Evolutionary conservation across 306 rosid species (phyloP), one percentile per base, ranked within the genome.

Genomic region (Fagus sylvatica): DNA sequence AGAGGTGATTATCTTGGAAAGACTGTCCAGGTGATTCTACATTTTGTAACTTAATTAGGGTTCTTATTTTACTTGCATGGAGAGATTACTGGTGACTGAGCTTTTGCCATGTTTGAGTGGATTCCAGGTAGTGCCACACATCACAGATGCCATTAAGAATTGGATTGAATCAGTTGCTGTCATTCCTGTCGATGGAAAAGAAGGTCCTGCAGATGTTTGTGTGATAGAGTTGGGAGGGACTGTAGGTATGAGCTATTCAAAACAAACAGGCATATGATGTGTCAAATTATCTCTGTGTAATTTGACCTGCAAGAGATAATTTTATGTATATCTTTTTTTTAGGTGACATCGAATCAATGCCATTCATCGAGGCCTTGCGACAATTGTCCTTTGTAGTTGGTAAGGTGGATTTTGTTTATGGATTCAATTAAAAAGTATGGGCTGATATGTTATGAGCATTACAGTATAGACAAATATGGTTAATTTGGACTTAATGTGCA

Each of bases 331-430:
- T 55, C 59, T 73, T 73, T 84, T 82, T 80, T 43, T 28, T 67
- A 96, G 99, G 99, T 82, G 98, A 96, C 81, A 96, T 96, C 80
- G 99, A 96, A 85, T 96, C 99, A 68, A 96, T 93, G 99, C 99
- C 99, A 34, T 96, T 96, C 81, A 86, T 93, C 65, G 99, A 96
- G 86, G 96, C 98, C 80, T 80, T 96, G 22, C 89, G 99, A 36
- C 98, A 93, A 46, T 80, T 96, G 77, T 96, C 98, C 43, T 96
- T 96, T 77, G 88, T 89, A 53, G 97, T 96, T 69, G 99, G 99
- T 96, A 91, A 84, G 91, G 28, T 77, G 43, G 53, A 5, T 55
- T 0, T 42, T 62, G 10, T 5, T 30, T 34, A 2, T n/a, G 56
- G 68, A n/a, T 42, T 42, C 22, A n/a, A 62, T 42, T 2, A 39